Base-by-base conservation (phyloP, 257 asterid species). In the Henckelia pumila region DNA sequence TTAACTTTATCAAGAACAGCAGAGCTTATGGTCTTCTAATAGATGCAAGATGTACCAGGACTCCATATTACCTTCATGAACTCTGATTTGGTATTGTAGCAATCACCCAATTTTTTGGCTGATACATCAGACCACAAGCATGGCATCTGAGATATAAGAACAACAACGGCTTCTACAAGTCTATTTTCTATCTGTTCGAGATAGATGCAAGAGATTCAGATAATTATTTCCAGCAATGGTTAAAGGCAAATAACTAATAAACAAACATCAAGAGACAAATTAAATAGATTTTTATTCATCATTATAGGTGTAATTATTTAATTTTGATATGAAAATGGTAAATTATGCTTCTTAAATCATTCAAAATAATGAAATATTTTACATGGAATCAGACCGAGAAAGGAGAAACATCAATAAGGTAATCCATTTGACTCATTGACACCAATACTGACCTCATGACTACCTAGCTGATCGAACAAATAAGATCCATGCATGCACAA, bases 401-500 rank as follows among this genome's bases (percentile, higher is more conserved):
- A 26, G 19, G 20, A 14, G 13, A 62, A 11, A 23, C 24, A 47
- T n/a, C n/a, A n/a, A n/a, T n/a, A n/a, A n/a, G n/a, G n/a, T n/a
- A n/a, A n/a, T n/a, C n/a, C n/a, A n/a, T 66, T 40, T 22, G 33
- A 47, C 49, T 23, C 19, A 59, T 21, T 17, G 32, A 65, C 40
- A 28, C 20, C 58, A 58, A 57, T 35, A 56, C 80, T 58, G 47
- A 92, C 98, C 96, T 93, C 98, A 35, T 96, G 98, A 32, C 71
- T 81, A 67, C 88, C 97, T 7, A 88, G 87, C 86, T 93, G 98
- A 75, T 88, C 95, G 64, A 76, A 72, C 69, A 66, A 78, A 77
- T 85, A 93, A 77, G 98, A 93, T 69, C 96, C 98, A 75, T 93
- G 98, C 89, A 93, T 80, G 61, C 88, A 93, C 79, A 93, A 64